Percentiles rank a stretch among this genome's conserved stretches.
Evolutionary conservation across 441 rosid genomes (phyloP).

Genomic region (Adansonia gregorii): DNA sequence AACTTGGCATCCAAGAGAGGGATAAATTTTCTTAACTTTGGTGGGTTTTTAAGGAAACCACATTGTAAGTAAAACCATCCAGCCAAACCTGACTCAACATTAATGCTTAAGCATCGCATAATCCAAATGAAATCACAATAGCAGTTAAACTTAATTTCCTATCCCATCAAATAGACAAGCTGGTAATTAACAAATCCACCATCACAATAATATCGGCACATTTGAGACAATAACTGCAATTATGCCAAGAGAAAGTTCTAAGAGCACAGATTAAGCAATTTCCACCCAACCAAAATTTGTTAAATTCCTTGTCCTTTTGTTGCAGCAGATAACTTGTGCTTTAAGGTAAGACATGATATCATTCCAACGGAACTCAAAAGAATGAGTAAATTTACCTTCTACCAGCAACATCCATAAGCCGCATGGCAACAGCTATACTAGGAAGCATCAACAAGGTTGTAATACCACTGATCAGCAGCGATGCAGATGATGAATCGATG

Average conservation of each 20-base stretch:
- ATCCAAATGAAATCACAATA: not conserved
- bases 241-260: not conserved
- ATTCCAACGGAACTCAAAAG: conserved; percentile 16
- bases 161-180: not conserved
- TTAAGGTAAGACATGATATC: not conserved
- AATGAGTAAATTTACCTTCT: conserved; percentile 65
- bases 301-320: not conserved
- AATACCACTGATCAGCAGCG: conserved; percentile 77
- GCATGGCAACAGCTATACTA: conserved; percentile 88
- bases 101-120: not conserved
- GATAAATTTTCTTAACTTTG: not conserved
- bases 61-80: conserved; percentile 6
- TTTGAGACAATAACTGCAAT: not conserved
- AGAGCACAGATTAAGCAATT: not conserved
- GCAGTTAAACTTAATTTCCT: not conserved
- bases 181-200: not conserved
- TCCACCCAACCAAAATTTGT: not conserved
- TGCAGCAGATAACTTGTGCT: not conserved
- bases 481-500: conserved; percentile 67
- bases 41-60: conserved; percentile 7
- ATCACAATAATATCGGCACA: not conserved
- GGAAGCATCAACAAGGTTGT: conserved; percentile 97
- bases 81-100: not conserved
- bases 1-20: not conserved
- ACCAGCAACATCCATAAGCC: conserved; percentile 91